Conservation (phyloP, 768 basidiomycete species). For the Auricularia cornea region DNA sequence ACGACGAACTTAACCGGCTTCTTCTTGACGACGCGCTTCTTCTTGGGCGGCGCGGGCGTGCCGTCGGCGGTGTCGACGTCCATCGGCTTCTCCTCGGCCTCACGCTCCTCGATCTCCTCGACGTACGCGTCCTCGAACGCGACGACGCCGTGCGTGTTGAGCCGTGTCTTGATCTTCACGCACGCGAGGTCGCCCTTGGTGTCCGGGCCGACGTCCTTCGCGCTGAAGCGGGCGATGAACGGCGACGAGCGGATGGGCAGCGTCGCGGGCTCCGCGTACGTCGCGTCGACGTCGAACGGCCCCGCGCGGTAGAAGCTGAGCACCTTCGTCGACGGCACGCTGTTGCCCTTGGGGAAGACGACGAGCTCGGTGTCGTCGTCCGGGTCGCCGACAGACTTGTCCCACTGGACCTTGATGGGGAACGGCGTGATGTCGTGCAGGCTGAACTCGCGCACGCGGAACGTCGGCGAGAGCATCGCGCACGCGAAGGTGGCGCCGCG, state of each 20-base stretch:
- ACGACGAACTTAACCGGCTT: constrained; percentile 69
- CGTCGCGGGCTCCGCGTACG: constrained; percentile 60
- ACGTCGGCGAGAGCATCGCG: constrained; percentile 93
- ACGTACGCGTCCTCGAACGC: constrained; percentile 81
- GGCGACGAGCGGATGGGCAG: constrained; percentile 80
- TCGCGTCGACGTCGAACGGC: constrained; percentile 80
- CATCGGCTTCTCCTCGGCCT: constrained; percentile 64
- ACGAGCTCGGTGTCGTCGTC: constrained; percentile 84
- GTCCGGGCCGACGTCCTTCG: constrained; percentile 65
- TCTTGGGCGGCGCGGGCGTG: constrained; percentile 46
- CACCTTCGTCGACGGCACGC: constrained; percentile 88
- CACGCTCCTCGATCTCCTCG: constrained; percentile 50
- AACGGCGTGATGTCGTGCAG: constrained; percentile 79
- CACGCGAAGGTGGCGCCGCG: constrained; percentile 96
- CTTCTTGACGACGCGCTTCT: constrained; percentile 82
- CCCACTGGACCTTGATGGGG: constrained; percentile 89
- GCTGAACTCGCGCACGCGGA: constrained; percentile 94
- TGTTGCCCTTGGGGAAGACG: constrained; percentile 82
- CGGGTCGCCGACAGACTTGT: constrained; percentile 57
- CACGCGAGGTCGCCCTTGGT: constrained; percentile 64
- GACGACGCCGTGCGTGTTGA: constrained; percentile 80
- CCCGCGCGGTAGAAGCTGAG: constrained; percentile 90
- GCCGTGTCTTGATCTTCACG: constrained; percentile 84
- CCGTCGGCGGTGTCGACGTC: constrained; percentile 51
- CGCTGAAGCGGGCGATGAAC: constrained; percentile 73